phyloP scores from a whole-genome alignment of 1,139 yeast genomes.

The Entelexis sorbosivorans region DNA sequence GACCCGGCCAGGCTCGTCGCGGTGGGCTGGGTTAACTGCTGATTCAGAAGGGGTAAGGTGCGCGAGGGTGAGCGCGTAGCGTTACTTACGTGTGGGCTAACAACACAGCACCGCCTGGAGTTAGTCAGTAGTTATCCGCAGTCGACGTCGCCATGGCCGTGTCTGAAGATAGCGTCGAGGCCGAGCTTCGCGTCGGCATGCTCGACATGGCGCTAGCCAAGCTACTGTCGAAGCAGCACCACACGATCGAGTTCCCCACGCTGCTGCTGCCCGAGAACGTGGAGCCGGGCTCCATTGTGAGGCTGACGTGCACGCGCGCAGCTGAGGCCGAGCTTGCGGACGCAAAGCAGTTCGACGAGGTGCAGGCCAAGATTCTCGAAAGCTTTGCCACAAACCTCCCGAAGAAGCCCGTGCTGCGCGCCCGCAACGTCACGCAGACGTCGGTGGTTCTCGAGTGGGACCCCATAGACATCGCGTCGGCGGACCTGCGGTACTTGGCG shows the following conservation, averaged over 20 bases:
- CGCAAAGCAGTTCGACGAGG: conserved; percentile 43
- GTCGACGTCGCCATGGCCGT: conserved; percentile 3
- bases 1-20: not conserved
- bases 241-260: conserved; percentile 91
- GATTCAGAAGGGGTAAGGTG: not conserved
- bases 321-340: conserved; percentile 56
- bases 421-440: conserved; percentile 82
- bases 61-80: not conserved
- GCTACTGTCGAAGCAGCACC: conserved; percentile 83
- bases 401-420: conserved; percentile 53
- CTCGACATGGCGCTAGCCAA: conserved; percentile 90
- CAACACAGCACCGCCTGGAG: not conserved
- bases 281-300: conserved; percentile 86
- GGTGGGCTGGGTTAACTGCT: not conserved
- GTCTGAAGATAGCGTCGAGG: conserved; percentile 46
- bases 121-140: conserved; percentile 1
- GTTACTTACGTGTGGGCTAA: not conserved
- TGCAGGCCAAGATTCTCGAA: conserved; percentile 64
- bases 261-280: conserved; percentile 83
- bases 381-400: conserved; percentile 72
- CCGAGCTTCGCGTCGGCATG: conserved; percentile 88
- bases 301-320: conserved; percentile 75
- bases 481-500: conserved; percentile 64
- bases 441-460: conserved; percentile 95
- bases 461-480: conserved; percentile 68